Conservation (phyloP, 2,329 filamentous ascomycete species). For the Cytospora schulzeri region DNA sequence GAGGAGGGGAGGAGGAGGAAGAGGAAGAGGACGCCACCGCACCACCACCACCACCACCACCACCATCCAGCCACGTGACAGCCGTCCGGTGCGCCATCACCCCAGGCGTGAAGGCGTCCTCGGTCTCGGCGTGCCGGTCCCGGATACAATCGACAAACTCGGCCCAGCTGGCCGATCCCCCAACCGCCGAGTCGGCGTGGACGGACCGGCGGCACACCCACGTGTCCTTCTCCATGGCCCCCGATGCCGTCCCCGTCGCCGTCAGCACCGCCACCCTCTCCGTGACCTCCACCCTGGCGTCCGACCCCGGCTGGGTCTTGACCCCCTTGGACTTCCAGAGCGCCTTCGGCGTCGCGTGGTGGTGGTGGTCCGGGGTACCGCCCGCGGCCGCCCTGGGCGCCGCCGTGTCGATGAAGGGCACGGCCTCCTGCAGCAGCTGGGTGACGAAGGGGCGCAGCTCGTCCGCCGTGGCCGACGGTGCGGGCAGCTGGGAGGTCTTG, state of each 20-base stretch:
- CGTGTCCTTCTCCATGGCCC: slow-evolving; percentile 44
- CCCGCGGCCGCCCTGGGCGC: slow-evolving; percentile 42
- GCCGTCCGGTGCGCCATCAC: slow-evolving; percentile 52
- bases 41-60: slow-evolving; percentile 25
- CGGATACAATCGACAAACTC: slow-evolving; percentile 66
- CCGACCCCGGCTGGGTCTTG: slow-evolving; percentile 52
- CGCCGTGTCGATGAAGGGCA: slow-evolving; percentile 59
- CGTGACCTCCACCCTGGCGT: slow-evolving; percentile 55
- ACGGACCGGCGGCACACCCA: slow-evolving; percentile 67
- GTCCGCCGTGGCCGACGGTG: slow-evolving; percentile 40
- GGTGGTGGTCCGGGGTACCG: slow-evolving; percentile 33
- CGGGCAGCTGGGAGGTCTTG: slow-evolving; percentile 49
- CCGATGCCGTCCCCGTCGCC: slow-evolving; percentile 41
- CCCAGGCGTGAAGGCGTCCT: slow-evolving; percentile 60
- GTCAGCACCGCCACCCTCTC: slow-evolving; percentile 50
- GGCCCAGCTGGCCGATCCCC: slow-evolving; percentile 61
- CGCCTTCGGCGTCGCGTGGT: slow-evolving; percentile 6
- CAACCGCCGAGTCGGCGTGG: slow-evolving; percentile 55
- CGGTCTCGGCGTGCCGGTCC: slow-evolving; percentile 57
- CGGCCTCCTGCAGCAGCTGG: slow-evolving; percentile 58
- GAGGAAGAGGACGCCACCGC: too few relatives aligned
- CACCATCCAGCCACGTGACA: slow-evolving; percentile 47
- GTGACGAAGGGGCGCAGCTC: slow-evolving; percentile 55
- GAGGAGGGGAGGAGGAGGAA: too few relatives aligned
- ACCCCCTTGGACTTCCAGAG: slow-evolving; percentile 43